Percentiles rank a stretch among this genome's conserved stretches.
Conservation (phyloP, 1,139 yeast genomes). For the Taphrina communis region DNA sequence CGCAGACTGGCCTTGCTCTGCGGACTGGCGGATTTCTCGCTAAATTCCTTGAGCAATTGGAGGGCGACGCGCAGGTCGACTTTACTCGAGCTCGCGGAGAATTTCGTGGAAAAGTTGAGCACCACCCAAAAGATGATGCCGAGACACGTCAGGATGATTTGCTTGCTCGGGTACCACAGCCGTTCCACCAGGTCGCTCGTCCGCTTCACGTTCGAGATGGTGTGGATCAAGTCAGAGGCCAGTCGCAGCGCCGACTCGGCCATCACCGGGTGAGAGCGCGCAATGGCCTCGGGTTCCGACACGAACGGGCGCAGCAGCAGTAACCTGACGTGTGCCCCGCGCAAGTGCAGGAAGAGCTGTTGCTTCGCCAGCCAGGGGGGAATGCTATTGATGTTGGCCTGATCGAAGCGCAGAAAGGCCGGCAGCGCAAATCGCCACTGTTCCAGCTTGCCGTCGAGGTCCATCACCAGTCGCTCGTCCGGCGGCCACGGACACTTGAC, state of each 20-base stretch:
- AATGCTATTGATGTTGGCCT: constrained; percentile 4
- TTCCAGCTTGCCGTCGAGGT: constrained; percentile 28
- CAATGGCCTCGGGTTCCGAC: constrained; percentile 22
- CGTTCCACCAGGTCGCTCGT: constrained; percentile 27
- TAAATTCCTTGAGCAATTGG: constrained; percentile 27
- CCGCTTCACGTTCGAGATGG: constrained; percentile 34
- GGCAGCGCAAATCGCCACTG: constrained; percentile 36
- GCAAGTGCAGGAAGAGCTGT: constrained; percentile 30
- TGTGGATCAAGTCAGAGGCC: constrained; percentile 33
- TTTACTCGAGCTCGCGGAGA: constrained; percentile 31
- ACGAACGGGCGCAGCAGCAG: constrained; percentile 33
- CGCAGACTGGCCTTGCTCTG: constrained; percentile 19
- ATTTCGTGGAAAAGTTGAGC: constrained; percentile 26
- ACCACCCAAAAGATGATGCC: constrained; percentile 34
- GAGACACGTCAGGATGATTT: constrained; percentile 31
- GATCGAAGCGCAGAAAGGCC: constrained; percentile 30
- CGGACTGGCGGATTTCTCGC: constrained; percentile 27
- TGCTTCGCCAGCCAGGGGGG: constrained; percentile 38
- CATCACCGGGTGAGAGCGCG: constrained; percentile 19
- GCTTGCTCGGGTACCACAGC: constrained; percentile 38
- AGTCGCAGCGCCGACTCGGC: constrained; percentile 35
- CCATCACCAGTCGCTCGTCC: constrained; percentile 18
- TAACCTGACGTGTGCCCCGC: constrained; percentile 33
- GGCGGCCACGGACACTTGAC: constrained; percentile 37
- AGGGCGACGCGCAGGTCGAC: constrained; percentile 38